These are phyloP conservation scores for Trichoderma virens DNA, from an alignment of 495 filamentous ascomycete species.

Conservation along the genomic window DNA sequence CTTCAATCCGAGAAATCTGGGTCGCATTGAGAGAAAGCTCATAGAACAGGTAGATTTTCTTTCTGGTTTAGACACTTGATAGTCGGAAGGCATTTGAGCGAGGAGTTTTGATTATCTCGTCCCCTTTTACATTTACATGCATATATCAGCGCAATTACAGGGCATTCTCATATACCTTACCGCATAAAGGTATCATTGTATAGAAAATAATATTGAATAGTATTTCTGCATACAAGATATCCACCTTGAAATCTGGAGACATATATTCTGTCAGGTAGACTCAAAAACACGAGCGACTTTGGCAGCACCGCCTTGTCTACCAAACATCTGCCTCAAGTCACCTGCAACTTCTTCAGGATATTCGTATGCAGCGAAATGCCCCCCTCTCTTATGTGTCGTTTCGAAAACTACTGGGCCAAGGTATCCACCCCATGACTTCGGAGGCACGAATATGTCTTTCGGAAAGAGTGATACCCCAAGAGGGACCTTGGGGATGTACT, in stretches of 20 bases:
- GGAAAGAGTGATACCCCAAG: constrained; percentile 48
- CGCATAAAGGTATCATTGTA: no score
- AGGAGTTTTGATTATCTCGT: not conserved
- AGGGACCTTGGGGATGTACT: constrained; percentile 33
- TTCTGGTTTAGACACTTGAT: not conserved
- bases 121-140: not conserved
- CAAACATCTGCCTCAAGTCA: constrained; percentile 53
- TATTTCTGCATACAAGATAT: no score
- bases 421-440: constrained; percentile 39
- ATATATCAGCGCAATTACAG: not conserved
- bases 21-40: not conserved
- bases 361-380: constrained; percentile 60
- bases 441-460: constrained; percentile 42
- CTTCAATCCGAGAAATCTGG: not conserved
- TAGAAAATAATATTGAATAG: no score
- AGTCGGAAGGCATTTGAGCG: not conserved
- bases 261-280: not conserved
- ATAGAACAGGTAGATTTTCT: not conserved
- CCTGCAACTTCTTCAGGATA: constrained; percentile 42
- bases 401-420: constrained; percentile 50
- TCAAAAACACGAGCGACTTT: constrained; percentile 15
- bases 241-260: no score
- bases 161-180: not conserved
- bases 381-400: constrained; percentile 43
- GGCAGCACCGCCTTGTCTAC: constrained; percentile 21